phyloP scores from a whole-genome alignment of 768 basidiomycete species.

The Podaxis sp. region DNA sequence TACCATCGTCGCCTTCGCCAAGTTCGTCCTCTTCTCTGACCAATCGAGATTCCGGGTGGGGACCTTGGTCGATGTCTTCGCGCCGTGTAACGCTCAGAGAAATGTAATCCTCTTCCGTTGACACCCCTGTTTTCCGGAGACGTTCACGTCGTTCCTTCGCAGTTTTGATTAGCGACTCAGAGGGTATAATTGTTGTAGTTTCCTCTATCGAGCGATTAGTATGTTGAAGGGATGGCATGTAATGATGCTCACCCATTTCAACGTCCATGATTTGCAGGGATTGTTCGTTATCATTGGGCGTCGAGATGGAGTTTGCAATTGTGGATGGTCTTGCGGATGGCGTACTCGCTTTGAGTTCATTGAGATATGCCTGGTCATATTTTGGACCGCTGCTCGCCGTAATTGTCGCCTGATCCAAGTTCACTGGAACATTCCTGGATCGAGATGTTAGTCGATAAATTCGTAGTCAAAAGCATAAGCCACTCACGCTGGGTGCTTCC shows the following conservation, averaged over 20 bases:
- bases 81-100: slow-evolving; percentile 68
- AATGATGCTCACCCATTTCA: slow-evolving; percentile 22
- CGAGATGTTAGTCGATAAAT: background rate
- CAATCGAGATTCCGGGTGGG: slow-evolving; percentile 82
- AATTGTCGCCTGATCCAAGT: slow-evolving; percentile 57
- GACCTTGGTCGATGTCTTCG: slow-evolving; percentile 56
- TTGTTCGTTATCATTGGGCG: slow-evolving; percentile 38
- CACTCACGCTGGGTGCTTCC: slow-evolving; percentile 51
- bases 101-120: slow-evolving; percentile 69
- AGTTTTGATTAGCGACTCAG: slow-evolving; percentile 65
- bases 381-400: slow-evolving; percentile 52
- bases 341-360: slow-evolving; percentile 78
- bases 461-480: background rate
- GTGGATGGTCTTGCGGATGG: slow-evolving; percentile 48
- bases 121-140: slow-evolving; percentile 45
- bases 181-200: slow-evolving; percentile 56
- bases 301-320: slow-evolving; percentile 44
- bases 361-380: slow-evolving; percentile 73
- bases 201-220: slow-evolving; percentile 26
- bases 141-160: slow-evolving; percentile 79
- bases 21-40: slow-evolving; percentile 85
- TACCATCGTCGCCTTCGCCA: slow-evolving; percentile 87
- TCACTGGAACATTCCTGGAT: slow-evolving; percentile 41
- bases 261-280: slow-evolving; percentile 32
- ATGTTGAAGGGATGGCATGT: background rate